Evolutionary conservation across 495 filamentous ascomycete genomes (phyloP).

Genomic region (Glutinoglossum americanum): DNA sequence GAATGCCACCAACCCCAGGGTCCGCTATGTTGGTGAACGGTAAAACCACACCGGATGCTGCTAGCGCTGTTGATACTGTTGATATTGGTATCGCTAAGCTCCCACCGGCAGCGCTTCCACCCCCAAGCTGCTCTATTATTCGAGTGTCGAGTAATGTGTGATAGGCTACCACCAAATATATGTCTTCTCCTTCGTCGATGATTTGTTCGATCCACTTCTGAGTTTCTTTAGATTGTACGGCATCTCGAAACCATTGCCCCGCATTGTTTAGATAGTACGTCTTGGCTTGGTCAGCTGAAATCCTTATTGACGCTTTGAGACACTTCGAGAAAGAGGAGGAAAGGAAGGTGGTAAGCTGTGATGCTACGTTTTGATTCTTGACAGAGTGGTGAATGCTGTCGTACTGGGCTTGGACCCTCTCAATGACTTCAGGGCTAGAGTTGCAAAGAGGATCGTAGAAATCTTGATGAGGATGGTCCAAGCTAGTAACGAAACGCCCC

Average conservation of each 20-base stretch:
- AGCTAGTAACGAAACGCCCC: conserved; percentile 8
- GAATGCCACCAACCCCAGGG: conserved; percentile 2
- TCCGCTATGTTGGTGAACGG: conserved; percentile 3
- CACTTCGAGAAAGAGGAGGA: conserved; percentile 7
- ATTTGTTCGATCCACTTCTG: conserved; percentile 8
- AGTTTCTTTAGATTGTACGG: conserved; percentile 7
- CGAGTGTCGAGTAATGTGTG: conserved; percentile 5
- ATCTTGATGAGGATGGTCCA: conserved; percentile 7
- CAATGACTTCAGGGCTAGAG: background rate
- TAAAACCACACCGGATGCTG: conserved; percentile 5
- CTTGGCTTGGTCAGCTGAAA: conserved; percentile 9
- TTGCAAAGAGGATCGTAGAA: conserved; percentile 3
- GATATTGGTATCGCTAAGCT: conserved; percentile 6
- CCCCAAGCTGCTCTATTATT: conserved; percentile 5
- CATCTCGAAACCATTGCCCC: conserved; percentile 8
- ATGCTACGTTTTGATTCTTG: conserved; percentile 5
- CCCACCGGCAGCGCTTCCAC: conserved; percentile 3
- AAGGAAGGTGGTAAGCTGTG: conserved; percentile 4
- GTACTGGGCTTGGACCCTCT: conserved; percentile 1
- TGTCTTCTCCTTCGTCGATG: conserved; percentile 9
- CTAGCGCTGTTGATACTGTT: conserved; percentile 3
- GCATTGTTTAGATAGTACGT: conserved; percentile 10
- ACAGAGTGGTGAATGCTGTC: background rate
- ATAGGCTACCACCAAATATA: conserved; percentile 10
- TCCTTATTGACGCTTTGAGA: conserved; percentile 5